These are phyloP conservation scores for Ustilago bromivora DNA, from an alignment of 1,284 basidiomycete genomes.

Conservation along the genomic window DNA sequence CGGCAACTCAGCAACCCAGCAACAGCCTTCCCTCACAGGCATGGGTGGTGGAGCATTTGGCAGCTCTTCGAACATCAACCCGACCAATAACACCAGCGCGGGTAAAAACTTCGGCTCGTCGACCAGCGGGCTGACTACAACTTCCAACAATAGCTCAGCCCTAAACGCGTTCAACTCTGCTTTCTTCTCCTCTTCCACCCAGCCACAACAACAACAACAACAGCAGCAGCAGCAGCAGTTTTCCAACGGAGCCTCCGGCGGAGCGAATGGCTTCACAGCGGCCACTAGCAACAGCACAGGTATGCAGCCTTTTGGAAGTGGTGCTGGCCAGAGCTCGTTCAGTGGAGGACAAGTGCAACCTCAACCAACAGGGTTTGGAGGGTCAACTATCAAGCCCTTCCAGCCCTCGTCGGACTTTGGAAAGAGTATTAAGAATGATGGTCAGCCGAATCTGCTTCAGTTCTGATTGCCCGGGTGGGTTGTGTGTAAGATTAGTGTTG, in stretches of 20 bases:
- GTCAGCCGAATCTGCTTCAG: constrained; percentile 36
- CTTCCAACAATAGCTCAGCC: constrained; percentile 18
- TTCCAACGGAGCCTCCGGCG: constrained; percentile 5
- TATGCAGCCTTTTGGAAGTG: not conserved
- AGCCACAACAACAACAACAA: constrained; percentile 7
- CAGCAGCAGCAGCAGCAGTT: constrained; percentile 19
- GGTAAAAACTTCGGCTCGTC: constrained; percentile 4
- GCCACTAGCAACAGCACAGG: not conserved
- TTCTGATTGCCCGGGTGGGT: constrained; percentile 11
- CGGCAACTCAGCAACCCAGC: constrained; percentile 16
- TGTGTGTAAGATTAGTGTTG: constrained; percentile 1
- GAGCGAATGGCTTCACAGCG: not conserved
- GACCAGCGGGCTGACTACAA: constrained; percentile 9
- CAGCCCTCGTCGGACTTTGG: constrained; percentile 64
- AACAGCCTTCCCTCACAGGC: constrained; percentile 17
- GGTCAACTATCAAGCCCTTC: constrained; percentile 63
- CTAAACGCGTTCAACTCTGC: constrained; percentile 32
- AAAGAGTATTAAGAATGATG: constrained; percentile 24
- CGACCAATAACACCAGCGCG: constrained; percentile 3
- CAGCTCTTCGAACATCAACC: constrained; percentile 3
- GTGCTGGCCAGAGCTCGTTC: not conserved
- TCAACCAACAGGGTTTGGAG: constrained; percentile 57
- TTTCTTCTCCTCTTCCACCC: constrained; percentile 1
- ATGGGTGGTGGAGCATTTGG: constrained; percentile 4
- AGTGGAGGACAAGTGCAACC: constrained; percentile 23